phyloP scores from a whole-genome alignment of 768 basidiomycete genomes.

The Fistulinella prunicolor region DNA sequence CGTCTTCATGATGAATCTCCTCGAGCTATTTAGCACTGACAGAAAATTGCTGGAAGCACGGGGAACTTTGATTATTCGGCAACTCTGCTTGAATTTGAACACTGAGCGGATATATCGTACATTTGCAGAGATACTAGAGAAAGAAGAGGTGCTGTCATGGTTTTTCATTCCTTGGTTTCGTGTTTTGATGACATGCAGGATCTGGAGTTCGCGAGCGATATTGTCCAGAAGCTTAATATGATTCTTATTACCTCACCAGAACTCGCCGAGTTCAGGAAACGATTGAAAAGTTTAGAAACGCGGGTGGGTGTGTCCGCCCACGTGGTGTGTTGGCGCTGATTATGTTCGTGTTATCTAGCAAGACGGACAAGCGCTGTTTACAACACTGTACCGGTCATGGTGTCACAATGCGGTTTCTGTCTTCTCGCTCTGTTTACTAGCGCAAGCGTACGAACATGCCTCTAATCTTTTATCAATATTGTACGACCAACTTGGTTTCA shows the following conservation, averaged over 20 bases:
- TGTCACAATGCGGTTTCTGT: constrained; percentile 98
- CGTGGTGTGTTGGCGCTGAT: constrained; percentile 2
- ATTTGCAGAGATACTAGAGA: constrained; percentile 96
- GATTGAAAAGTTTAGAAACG: constrained; percentile 90
- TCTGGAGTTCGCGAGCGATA: constrained; percentile 95
- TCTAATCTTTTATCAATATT: constrained; percentile 95
- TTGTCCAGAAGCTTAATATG: constrained; percentile 95
- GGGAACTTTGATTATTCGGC: constrained; percentile 93
- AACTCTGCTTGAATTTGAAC: constrained; percentile 90
- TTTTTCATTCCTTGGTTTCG: not conserved
- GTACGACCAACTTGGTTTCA: constrained; percentile 41
- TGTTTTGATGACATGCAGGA: constrained; percentile 50
- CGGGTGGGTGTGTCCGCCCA: constrained; percentile 52
- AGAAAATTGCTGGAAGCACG: constrained; percentile 83
- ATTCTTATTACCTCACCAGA: constrained; percentile 97
- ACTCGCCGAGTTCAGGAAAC: constrained; percentile 88
- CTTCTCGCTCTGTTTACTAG: constrained; percentile 92
- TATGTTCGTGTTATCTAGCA: constrained; percentile 41
- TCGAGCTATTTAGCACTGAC: constrained; percentile 95
- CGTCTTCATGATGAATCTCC: constrained; percentile 90
- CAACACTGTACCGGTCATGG: constrained; percentile 94
- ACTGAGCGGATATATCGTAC: constrained; percentile 94
- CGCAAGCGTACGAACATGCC: constrained; percentile 98
- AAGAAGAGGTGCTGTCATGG: constrained; percentile 75
- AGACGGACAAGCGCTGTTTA: constrained; percentile 96